Evolutionary conservation across 768 basidiomycete species (phyloP), one percentile per base, ranked within the genome.

Genomic region (Calocera cornea): DNA sequence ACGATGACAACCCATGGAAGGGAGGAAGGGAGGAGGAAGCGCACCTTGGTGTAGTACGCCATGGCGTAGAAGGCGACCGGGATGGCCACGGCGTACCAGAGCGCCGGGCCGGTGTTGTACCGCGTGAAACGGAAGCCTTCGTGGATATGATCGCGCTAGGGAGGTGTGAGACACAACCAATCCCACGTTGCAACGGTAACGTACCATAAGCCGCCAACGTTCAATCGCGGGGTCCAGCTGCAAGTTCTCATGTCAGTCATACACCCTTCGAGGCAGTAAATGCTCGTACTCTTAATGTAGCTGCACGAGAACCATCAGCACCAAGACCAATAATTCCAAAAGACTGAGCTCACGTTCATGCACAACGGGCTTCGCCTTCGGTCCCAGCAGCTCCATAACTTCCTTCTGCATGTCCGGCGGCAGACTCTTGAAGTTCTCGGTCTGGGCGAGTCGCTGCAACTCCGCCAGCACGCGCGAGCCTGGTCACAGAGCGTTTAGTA

Each of bases 101-200:
- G 68, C 41, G 86, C 79, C 3, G 82, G 83, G 72, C 86, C 80
- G 31, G 87, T 82, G 27, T 87, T 85, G 67, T 83, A 79, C 33
- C 78, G 83, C 38, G 90, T 95, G 81, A 90, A 92, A 41, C 83
- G 84, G 77, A 94, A 95, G 73, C 86, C 82, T 74, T 87, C 80
- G 77, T 92, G 91, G n/a, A 85, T 89, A 70, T 86, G 82, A 75
- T 94, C 92, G 44, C 92, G 87, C 92, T 94, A 68, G 67, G 68
- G 33, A 65, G 38, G 66, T n/a, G 60, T 50, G 8, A 40, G 22
- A 10, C 31, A 38, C 7, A 49, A 10, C 54, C 31, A 29, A 41
- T 64, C 22, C 27, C 0, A 36, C n/a, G 67, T 41, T 22, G 17
- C 65, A 22, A 64, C 36, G 44, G 5, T 66, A 65, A 69, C 74